Evolutionary conservation across 768 basidiomycete genomes (phyloP), one percentile per base, ranked within the genome.

Genomic region (Hypholoma sublateritium): DNA sequence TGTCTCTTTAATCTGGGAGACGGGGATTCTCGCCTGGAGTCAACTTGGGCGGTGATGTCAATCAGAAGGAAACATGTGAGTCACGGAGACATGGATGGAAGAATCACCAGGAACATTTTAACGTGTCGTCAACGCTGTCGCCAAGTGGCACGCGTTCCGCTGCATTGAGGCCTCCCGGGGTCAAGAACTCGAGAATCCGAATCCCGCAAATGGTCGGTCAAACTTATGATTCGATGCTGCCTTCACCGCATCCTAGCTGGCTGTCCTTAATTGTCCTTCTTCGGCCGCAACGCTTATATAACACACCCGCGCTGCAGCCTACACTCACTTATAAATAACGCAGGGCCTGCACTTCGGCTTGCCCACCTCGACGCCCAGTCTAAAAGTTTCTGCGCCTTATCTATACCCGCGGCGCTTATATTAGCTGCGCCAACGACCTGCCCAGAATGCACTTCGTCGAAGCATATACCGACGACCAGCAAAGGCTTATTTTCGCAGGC

Each of bases 401-500:
- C 39, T 41, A 32, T 32, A 32, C 5, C 28, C 28, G 28, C 28
- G 28, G 28, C 28, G 28, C 28, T 32, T 32, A 32, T 32, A 32
- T 32, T 9, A 32, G 28, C 28, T 5, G 28, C 28, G 28, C 28
- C 28, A 32, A 9, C 28, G 28, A 32, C 5, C 28, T 32, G 28
- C 5, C 28, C 5, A 12, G 12, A 47, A 47, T 47, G 46, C 19
- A 22, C 22, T 24, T 47, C n/a, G 8, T 28, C 46, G 46, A 47
- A 7, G 5, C 46, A 3, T 47, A 36, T 32, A 36, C n/a, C 32
- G 37, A 43, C 17, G 21, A 46, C 45, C n/a, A 48, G 43, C 28
- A 32, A 32, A 24, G 37, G 16, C 8, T 78, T 34, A 24, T 47
- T 39, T 46, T 54, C 47, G 28, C 50, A 19, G 22, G 37, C 21